Evolutionary conservation across 768 basidiomycete species (phyloP).

Genomic region (Suillus placidus): DNA sequence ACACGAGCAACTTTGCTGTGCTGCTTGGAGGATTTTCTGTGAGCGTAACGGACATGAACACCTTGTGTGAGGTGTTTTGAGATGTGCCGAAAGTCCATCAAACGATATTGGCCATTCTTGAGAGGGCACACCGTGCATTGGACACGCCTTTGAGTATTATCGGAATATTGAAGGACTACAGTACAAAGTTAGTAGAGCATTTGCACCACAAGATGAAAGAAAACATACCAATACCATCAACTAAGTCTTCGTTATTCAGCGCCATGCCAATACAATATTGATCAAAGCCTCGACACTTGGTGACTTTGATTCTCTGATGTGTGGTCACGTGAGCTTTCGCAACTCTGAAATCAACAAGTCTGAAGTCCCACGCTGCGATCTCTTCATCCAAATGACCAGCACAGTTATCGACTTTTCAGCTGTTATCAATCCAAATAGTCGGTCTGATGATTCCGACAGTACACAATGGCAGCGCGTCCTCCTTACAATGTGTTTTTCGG

Average conservation of each 20-base stretch:
- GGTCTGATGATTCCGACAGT: neutral
- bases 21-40: neutral
- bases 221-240: neutral
- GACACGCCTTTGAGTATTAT: neutral
- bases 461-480: conserved; percentile 4
- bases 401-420: neutral
- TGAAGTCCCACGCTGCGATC: neutral
- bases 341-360: neutral
- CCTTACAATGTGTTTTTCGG: conserved; percentile 10
- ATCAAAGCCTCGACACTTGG: no score
- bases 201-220: neutral
- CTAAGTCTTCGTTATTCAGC: neutral
- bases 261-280: neutral
- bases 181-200: neutral
- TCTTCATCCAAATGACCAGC: neutral
- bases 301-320: no score
- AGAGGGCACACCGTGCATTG: neutral
- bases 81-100: conserved; percentile 7
- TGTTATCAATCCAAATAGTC: neutral
- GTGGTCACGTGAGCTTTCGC: neutral
- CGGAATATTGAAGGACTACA: neutral
- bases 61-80: neutral
- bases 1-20: neutral
- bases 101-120: neutral
- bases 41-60: neutral